Evolutionary conservation across 805 yeast species (phyloP).

Genomic region (Debaryomyces prosopidis): DNA sequence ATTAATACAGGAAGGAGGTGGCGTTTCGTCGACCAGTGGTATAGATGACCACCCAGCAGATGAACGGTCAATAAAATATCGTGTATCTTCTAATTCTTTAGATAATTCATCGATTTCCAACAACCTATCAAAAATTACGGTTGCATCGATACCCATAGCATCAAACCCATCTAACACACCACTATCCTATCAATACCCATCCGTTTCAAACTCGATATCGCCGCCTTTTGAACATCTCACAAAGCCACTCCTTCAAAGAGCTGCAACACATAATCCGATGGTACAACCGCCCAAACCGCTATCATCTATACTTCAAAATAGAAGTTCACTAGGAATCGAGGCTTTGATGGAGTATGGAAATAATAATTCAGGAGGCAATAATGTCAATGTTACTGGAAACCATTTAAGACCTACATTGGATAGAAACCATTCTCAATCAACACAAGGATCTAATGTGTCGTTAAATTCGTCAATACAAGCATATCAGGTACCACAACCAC

Average conservation of each 20-base stretch:
- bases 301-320: constrained; percentile 14
- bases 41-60: background rate
- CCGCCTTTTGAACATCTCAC: background rate
- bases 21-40: background rate
- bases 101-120: background rate
- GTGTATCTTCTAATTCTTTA: background rate
- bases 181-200: background rate
- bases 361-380: background rate
- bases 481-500: constrained; percentile 7
- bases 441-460: constrained; percentile 31
- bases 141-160: background rate
- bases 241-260: constrained; percentile 8
- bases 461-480: constrained; percentile 14
- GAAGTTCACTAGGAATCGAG: constrained; percentile 6
- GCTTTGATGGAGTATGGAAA: background rate
- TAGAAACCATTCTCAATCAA: constrained; percentile 35
- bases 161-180: background rate
- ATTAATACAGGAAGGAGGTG: constrained; percentile 1
- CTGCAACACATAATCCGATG: constrained; percentile 9
- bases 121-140: background rate
- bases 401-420: constrained; percentile 27
- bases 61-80: background rate
- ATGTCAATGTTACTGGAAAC: background rate
- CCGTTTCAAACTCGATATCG: background rate
- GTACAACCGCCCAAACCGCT: constrained; percentile 4